Evolutionary conservation across 805 yeast species (phyloP).

Genomic region (Kazachstania africana): DNA sequence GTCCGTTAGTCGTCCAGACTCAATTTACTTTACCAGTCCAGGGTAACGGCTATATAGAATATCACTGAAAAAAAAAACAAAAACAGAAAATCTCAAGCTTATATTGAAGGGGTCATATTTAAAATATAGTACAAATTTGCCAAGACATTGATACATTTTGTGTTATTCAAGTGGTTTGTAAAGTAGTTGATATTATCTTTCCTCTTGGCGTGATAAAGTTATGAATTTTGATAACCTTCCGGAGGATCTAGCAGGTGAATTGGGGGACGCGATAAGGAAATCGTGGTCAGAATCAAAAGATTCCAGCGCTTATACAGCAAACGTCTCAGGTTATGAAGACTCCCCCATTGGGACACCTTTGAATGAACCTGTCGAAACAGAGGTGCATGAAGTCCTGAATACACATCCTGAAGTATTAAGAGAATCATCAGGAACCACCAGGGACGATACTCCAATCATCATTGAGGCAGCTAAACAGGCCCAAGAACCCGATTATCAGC

Average conservation of each 20-base stretch:
- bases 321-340: conserved; percentile 1
- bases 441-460: not conserved
- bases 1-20: no score
- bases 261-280: conserved; percentile 23
- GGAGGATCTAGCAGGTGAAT: conserved; percentile 14
- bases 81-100: no score
- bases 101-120: no score
- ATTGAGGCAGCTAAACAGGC: not conserved
- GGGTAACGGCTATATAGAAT: no score
- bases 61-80: no score
- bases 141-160: no score
- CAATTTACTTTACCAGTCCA: no score
- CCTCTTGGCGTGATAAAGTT: no score
- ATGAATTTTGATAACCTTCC: not conserved
- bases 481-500: conserved; percentile 10
- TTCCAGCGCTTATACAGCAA: not conserved
- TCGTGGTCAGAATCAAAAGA: conserved; percentile 18
- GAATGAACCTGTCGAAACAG: not conserved
- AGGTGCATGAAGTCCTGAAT: not conserved
- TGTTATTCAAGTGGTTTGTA: no score
- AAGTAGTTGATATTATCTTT: no score
- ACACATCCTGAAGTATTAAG: not conserved
- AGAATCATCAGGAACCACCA: not conserved
- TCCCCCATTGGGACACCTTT: conserved; percentile 15
- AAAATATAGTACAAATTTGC: no score